Conservation (phyloP, 75 land plant species). For the Picea glauca region DNA sequence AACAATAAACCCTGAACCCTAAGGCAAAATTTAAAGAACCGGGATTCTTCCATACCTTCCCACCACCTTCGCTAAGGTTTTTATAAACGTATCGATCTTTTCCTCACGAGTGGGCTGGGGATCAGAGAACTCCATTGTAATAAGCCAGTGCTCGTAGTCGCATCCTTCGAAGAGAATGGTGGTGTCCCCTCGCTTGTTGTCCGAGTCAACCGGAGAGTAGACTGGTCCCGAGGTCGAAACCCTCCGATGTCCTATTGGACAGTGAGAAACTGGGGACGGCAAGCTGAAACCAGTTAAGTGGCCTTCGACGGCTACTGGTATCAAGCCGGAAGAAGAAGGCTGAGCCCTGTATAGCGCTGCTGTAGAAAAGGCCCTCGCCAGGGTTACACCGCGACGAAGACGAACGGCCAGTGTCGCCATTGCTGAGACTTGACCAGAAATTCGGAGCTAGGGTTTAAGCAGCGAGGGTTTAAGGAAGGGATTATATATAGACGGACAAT, state of each 20-base stretch:
- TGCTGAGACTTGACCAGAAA: too few species aligned
- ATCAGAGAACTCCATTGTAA: slow-evolving; percentile 56
- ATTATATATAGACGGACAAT: too few species aligned
- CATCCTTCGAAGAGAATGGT: slow-evolving; percentile 71
- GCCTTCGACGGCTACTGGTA: background rate
- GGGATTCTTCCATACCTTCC: slow-evolving; percentile 21
- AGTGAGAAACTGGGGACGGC: background rate
- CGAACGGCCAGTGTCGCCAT: slow-evolving; percentile 20
- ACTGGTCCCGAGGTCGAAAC: slow-evolving; percentile 28
- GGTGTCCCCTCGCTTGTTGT: slow-evolving; percentile 35
- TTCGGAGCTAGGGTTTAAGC: slow-evolving; percentile 1
- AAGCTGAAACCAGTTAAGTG: background rate
- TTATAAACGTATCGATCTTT: slow-evolving; percentile 50
- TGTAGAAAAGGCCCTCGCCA: background rate
- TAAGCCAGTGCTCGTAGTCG: slow-evolving; percentile 70
- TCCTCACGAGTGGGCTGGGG: slow-evolving; percentile 41
- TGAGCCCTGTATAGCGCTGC: background rate
- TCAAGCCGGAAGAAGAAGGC: background rate
- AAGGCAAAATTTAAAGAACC: too few species aligned
- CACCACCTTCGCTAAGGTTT: slow-evolving; percentile 45
- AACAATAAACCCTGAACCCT: too few species aligned
- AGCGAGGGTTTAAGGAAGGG: background rate
- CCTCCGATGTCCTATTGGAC: background rate
- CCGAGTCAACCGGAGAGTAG: slow-evolving; percentile 40
- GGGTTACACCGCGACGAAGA: slow-evolving; percentile 17